Evolutionary conservation across 1,284 basidiomycete genomes (phyloP).

Genomic region (Apiotrichum montevideense): DNA sequence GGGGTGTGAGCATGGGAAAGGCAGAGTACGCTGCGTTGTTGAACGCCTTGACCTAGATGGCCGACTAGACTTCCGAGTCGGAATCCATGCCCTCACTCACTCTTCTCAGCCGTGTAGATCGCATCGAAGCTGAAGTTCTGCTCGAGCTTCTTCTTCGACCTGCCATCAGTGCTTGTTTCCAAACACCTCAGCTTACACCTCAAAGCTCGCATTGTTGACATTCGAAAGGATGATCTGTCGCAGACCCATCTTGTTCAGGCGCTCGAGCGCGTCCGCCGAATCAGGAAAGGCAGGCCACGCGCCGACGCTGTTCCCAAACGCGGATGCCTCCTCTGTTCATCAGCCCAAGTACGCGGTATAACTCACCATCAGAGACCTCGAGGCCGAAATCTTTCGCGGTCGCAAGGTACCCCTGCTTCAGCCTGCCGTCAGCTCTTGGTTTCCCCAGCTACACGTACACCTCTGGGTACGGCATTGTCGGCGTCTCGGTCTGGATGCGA

Average conservation of each 20-base stretch:
- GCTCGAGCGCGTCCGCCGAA: constrained; percentile 23
- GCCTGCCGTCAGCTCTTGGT: constrained; percentile 4
- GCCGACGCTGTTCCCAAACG: constrained; percentile 25
- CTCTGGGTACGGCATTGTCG: constrained; percentile 26
- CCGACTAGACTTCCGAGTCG: too few species aligned
- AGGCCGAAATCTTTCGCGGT: constrained; percentile 11
- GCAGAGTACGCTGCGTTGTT: too few species aligned
- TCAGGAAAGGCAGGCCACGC: constrained; percentile 37
- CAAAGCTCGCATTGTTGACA: constrained; percentile 30
- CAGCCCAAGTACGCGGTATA: too few species aligned
- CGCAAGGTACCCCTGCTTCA: constrained; percentile 13
- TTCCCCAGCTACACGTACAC: constrained; percentile 19
- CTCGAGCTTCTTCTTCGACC: constrained; percentile 28
- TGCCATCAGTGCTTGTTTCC: background rate
- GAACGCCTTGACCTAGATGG: too few species aligned
- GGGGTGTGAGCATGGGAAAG: background rate
- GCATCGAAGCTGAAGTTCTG: constrained; percentile 26
- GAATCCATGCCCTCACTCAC: constrained; percentile 13
- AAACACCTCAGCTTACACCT: constrained; percentile 13
- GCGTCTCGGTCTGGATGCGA: constrained; percentile 26
- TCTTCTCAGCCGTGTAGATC: constrained; percentile 31
- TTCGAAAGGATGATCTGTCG: constrained; percentile 33
- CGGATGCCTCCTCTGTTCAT: constrained; percentile 16
- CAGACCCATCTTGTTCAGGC: constrained; percentile 22
- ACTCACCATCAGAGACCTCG: constrained; percentile 6